A percentile compares a stretch with the other conserved stretches of the same genome.
These are phyloP conservation scores for Ophiostoma sp. DNA, from an alignment of 2,329 filamentous ascomycete species.

Conservation along the genomic window DNA sequence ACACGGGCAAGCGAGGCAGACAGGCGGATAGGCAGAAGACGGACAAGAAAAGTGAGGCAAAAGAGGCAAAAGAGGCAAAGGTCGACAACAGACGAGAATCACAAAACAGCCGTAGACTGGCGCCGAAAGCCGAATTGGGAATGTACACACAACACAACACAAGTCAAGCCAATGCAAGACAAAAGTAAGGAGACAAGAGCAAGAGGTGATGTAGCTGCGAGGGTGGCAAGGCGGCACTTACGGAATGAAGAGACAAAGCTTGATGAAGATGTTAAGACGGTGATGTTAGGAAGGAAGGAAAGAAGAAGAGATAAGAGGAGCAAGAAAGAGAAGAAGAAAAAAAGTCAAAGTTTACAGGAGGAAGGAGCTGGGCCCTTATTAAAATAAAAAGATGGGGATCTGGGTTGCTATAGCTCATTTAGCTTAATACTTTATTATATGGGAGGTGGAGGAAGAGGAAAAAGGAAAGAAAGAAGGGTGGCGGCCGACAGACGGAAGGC, in stretches of 20 bases:
- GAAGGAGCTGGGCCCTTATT: slow-evolving; percentile 3
- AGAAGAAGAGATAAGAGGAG: not conserved
- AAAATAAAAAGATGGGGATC: slow-evolving; percentile 5
- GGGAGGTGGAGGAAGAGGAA: not conserved
- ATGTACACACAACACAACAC: too few species aligned
- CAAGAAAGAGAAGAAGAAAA: not conserved
- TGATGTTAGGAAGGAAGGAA: not conserved
- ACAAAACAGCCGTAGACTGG: not conserved
- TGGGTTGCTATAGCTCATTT: slow-evolving; percentile 4
- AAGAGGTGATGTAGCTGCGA: not conserved
- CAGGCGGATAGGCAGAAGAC: not conserved
- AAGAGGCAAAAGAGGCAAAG: not conserved
- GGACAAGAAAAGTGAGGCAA: not conserved
- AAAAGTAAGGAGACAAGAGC: not conserved
- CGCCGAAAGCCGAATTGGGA: not conserved
- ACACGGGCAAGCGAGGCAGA: not conserved
- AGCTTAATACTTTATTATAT: slow-evolving; percentile 1
- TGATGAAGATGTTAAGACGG: not conserved
- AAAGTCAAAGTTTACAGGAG: not conserved
- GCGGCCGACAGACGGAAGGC: not conserved
- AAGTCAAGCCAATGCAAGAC: not conserved
- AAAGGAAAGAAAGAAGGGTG: not conserved
- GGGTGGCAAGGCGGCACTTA: not conserved
- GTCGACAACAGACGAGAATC: not conserved
- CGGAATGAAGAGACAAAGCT: not conserved